Evolutionary conservation across 2,329 filamentous ascomycete species (phyloP).

Genomic region (Botrytis porri): DNA sequence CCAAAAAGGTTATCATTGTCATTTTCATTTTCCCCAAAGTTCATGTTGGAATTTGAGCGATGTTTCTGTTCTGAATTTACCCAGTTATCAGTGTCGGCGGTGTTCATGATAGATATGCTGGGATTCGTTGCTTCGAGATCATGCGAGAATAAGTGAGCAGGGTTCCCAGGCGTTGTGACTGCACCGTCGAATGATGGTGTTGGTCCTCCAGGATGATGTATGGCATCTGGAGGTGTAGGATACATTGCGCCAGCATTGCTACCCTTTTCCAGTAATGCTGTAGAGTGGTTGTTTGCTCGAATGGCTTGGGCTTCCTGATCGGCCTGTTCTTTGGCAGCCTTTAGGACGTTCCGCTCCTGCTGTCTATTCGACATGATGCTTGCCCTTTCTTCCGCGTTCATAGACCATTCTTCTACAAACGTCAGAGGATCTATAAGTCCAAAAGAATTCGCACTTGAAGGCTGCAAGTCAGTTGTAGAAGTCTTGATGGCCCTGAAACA

Average conservation of each 20-base stretch:
- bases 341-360: conserved; percentile 47
- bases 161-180: conserved; percentile 54
- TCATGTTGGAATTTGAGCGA: conserved; percentile 25
- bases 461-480: conserved; percentile 19
- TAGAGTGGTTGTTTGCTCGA: conserved; percentile 51
- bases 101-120: conserved; percentile 21
- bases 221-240: conserved; percentile 67
- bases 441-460: conserved; percentile 2
- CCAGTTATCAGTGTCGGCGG: conserved; percentile 34
- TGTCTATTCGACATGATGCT: conserved; percentile 48
- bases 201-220: conserved; percentile 52
- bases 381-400: conserved; percentile 41
- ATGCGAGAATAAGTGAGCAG: conserved; percentile 37
- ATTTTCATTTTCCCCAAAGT: conserved; percentile 33
- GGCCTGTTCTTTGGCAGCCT: conserved; percentile 41
- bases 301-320: conserved; percentile 44
- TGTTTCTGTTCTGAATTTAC: conserved; percentile 31
- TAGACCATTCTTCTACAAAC: conserved; percentile 41
- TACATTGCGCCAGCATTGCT: conserved; percentile 59
- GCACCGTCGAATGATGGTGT: conserved; percentile 57
- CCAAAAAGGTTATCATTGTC: conserved; percentile 57
- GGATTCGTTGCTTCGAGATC: conserved; percentile 39
- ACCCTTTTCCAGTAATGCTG: conserved; percentile 49
- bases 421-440: conserved; percentile 37
- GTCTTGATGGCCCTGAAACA: conserved; percentile 34